Percentiles rank a stretch among this genome's conserved stretches.
These are phyloP conservation scores for Aspergillus sergii DNA, from an alignment of 2,329 filamentous ascomycete species.

Conservation along the genomic window DNA sequence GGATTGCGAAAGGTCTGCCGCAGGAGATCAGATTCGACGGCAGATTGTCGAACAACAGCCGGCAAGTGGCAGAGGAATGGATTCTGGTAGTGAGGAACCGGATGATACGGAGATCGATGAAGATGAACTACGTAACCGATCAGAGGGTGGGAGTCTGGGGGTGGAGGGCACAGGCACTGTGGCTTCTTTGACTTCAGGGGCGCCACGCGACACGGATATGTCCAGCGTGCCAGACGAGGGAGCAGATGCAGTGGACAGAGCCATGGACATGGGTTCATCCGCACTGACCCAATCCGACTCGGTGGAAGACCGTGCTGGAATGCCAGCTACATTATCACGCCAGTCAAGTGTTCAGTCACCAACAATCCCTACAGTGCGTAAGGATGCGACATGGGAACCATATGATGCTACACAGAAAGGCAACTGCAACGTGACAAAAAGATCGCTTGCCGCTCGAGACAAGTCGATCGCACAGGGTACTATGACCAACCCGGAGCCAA, in stretches of 20 bases:
- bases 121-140: neutral
- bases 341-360: neutral
- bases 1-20: neutral
- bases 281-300: neutral
- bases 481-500: neutral
- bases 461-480: neutral
- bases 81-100: neutral
- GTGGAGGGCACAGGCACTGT: neutral
- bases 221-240: neutral
- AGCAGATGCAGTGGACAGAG: neutral
- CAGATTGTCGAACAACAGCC: neutral
- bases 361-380: neutral
- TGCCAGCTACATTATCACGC: neutral
- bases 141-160: neutral
- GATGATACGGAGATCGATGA: neutral
- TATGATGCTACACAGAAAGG: neutral
- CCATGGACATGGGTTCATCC: neutral
- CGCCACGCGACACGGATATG: neutral
- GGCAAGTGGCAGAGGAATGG: neutral
- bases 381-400: neutral
- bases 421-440: neutral
- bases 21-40: neutral
- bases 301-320: neutral
- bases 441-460: neutral
- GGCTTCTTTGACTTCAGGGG: neutral